Conservation (phyloP, 805 yeast species). For the Spathaspora arborariae region DNA sequence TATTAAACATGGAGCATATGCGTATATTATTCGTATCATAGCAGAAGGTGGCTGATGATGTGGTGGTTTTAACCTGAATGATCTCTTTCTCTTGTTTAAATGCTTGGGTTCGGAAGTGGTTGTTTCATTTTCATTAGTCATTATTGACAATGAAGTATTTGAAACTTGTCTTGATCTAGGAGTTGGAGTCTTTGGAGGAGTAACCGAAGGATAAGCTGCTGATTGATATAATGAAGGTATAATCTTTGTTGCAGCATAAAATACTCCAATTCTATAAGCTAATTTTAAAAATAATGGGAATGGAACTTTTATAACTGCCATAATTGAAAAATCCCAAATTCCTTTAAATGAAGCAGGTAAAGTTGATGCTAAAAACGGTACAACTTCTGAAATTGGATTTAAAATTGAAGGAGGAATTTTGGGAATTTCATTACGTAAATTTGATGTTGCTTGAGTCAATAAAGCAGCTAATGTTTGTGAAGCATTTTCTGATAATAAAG, state of each 20-base stretch:
- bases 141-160: constrained; percentile 18
- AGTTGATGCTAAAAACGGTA: constrained; percentile 48
- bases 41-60: constrained; percentile 18
- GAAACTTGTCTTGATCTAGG: constrained; percentile 33
- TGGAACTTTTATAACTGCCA: constrained; percentile 61
- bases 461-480: constrained; percentile 26
- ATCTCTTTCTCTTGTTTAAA: constrained; percentile 3
- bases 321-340: constrained; percentile 49
- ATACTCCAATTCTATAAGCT: constrained; percentile 81
- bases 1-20: constrained; percentile 90
- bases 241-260: constrained; percentile 89
- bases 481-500: constrained; percentile 66
- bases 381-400: constrained; percentile 28
- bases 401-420: constrained; percentile 34
- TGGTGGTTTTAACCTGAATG: constrained; percentile 14
- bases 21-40: constrained; percentile 53
- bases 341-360: constrained; percentile 52
- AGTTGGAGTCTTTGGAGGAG: constrained; percentile 43
- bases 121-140: constrained; percentile 3
- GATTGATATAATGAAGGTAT: constrained; percentile 68
- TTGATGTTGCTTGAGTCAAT: constrained; percentile 30
- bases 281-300: constrained; percentile 78
- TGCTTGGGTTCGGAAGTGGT: constrained; percentile 11
- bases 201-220: constrained; percentile 29
- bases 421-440: constrained; percentile 32